Evolutionary conservation across 2,329 filamentous ascomycete species (phyloP).

Genomic region (Tolypocladium paradoxum): DNA sequence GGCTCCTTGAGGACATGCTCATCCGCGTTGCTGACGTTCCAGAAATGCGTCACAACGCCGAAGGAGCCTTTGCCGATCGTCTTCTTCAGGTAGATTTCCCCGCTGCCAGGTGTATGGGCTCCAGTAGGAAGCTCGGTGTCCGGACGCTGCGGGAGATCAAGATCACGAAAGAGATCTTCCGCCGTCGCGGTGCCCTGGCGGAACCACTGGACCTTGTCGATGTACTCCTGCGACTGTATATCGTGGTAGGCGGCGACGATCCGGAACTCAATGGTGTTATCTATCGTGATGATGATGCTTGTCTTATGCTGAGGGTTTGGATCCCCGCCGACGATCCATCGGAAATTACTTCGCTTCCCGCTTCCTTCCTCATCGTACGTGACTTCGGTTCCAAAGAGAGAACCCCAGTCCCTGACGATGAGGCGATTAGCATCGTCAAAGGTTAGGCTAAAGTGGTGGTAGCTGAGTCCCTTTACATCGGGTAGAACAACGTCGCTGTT

Average conservation of each 20-base stretch:
- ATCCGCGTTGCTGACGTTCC: slow-evolving; percentile 11
- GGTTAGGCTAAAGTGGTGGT: slow-evolving; percentile 6
- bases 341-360: slow-evolving; percentile 7
- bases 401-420: slow-evolving; percentile 10
- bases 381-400: slow-evolving; percentile 8
- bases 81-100: slow-evolving; percentile 4
- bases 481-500: slow-evolving; percentile 4
- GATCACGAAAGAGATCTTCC: slow-evolving; percentile 3
- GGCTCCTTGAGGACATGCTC: slow-evolving; percentile 12
- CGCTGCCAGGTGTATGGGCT: slow-evolving; percentile 1
- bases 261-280: not conserved
- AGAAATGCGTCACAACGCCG: slow-evolving; percentile 8
- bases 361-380: slow-evolving; percentile 6
- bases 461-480: not conserved
- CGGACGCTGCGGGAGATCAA: slow-evolving; percentile 1
- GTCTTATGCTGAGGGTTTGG: not conserved
- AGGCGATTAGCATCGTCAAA: slow-evolving; percentile 6
- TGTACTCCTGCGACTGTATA: slow-evolving; percentile 4
- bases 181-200: slow-evolving; percentile 2
- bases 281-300: slow-evolving; percentile 3
- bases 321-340: slow-evolving; percentile 11
- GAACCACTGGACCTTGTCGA: slow-evolving; percentile 7
- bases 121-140: slow-evolving; percentile 1
- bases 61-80: slow-evolving; percentile 6
- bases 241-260: slow-evolving; percentile 2